Percentiles rank a stretch among this genome's conserved stretches.
These are phyloP conservation scores for Sporothrix curviconia DNA, from an alignment of 2,329 filamentous ascomycete genomes.

Conservation along the genomic window DNA sequence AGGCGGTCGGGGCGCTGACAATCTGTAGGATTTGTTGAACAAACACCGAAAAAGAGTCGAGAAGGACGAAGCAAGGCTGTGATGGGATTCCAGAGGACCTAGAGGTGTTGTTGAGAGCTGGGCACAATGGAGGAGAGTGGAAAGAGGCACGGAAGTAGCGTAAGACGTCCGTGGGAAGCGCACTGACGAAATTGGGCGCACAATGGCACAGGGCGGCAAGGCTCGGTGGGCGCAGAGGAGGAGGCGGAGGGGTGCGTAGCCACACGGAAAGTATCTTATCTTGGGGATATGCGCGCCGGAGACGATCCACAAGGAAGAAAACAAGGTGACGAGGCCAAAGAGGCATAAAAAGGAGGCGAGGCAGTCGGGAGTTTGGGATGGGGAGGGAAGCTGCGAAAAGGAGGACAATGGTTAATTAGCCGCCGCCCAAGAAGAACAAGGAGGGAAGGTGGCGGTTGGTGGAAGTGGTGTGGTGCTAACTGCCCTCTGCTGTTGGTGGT, in stretches of 20 bases:
- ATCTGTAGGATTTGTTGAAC: too few species aligned
- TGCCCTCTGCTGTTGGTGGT: too few species aligned
- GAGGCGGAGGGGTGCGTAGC: neutral
- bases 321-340: neutral
- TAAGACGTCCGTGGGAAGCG: neutral
- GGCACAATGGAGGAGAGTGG: neutral
- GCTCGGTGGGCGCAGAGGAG: neutral
- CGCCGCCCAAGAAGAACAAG: conserved; percentile 1
- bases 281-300: too few species aligned
- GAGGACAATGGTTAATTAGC: conserved; percentile 1
- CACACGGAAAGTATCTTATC: too few species aligned
- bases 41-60: too few species aligned
- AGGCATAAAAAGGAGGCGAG: neutral
- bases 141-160: neutral
- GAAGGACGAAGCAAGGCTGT: too few species aligned
- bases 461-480: neutral
- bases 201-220: conserved; percentile 10
- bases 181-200: conserved; percentile 12
- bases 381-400: neutral
- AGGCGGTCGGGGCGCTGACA: too few species aligned
- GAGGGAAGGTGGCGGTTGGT: neutral
- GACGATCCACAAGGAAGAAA: too few species aligned
- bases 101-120: neutral
- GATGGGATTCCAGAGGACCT: too few species aligned
- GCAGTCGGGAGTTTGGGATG: neutral